Evolutionary conservation across 1,284 basidiomycete genomes (phyloP).

Genomic region (Ustilago bromivora): DNA sequence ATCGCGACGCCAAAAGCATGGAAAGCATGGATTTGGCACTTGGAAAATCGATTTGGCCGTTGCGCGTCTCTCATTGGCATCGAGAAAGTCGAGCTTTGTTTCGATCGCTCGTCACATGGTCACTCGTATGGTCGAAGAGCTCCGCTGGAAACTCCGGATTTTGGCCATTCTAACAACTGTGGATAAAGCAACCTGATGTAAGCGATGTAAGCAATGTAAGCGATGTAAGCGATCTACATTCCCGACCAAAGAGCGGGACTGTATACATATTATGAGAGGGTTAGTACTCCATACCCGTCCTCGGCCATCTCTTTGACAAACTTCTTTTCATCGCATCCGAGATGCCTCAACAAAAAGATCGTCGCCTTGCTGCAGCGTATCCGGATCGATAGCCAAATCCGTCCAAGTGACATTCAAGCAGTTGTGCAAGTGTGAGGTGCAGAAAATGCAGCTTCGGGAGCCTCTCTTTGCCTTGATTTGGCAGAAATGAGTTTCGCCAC

Average conservation of each 20-base stretch:
- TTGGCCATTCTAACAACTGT: too few relatives aligned
- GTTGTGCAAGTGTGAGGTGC: neutral
- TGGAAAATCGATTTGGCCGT: neutral
- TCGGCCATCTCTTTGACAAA: conserved; percentile 1
- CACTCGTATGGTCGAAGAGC: too few relatives aligned
- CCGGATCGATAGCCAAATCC: neutral
- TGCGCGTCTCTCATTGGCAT: neutral
- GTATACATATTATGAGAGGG: neutral
- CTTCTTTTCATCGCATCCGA: neutral
- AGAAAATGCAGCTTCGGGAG: conserved; percentile 6
- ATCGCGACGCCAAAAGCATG: conserved; percentile 21
- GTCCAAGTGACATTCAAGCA: neutral
- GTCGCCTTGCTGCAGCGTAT: neutral
- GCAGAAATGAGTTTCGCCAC: neutral
- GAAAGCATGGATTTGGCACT: conserved; percentile 7
- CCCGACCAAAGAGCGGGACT: too few relatives aligned
- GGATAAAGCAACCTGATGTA: too few relatives aligned
- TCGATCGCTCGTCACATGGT: too few relatives aligned
- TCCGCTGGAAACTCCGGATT: too few relatives aligned
- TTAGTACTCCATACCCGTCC: conserved; percentile 2
- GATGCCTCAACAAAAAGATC: conserved; percentile 2
- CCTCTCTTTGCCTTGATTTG: neutral
- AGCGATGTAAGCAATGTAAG: too few relatives aligned
- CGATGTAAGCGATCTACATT: too few relatives aligned
- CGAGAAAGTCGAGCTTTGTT: neutral